Conservation (phyloP, 768 basidiomycete genomes). For the Collybia nuda region DNA sequence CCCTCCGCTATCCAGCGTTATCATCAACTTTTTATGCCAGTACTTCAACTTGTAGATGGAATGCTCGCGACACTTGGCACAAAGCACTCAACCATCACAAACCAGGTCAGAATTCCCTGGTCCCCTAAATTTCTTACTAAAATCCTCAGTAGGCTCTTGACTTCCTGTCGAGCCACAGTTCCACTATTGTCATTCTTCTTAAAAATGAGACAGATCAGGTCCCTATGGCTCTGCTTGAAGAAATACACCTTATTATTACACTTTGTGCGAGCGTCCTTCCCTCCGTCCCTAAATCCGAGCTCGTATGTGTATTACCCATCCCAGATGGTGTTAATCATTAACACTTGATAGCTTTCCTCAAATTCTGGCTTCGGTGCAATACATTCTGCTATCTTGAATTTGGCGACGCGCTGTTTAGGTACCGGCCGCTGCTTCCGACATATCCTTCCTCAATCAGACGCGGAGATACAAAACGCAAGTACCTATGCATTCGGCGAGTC, state of each 20-base stretch:
- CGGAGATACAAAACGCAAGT: slow-evolving; percentile 57
- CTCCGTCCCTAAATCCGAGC: slow-evolving; percentile 70
- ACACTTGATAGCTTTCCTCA: slow-evolving; percentile 43
- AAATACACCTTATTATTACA: slow-evolving; percentile 76
- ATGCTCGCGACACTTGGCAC: slow-evolving; percentile 76
- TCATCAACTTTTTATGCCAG: slow-evolving; percentile 87
- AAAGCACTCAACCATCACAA: slow-evolving; percentile 63
- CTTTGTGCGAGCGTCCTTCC: slow-evolving; percentile 70
- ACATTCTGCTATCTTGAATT: slow-evolving; percentile 73
- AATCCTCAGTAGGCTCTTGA: slow-evolving; percentile 58
- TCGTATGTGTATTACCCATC: slow-evolving; percentile 50
- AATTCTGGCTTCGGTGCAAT: slow-evolving; percentile 84
- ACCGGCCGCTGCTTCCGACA: slow-evolving; percentile 54
- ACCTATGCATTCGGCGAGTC: slow-evolving; percentile 53
- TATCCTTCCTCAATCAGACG: slow-evolving; percentile 65
- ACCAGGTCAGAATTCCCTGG: slow-evolving; percentile 49
- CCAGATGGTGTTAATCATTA: neutral
- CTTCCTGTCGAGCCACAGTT: slow-evolving; percentile 80
- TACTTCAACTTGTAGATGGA: slow-evolving; percentile 77
- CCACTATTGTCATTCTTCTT: slow-evolving; percentile 80
- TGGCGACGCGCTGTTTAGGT: slow-evolving; percentile 73
- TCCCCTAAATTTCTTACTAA: neutral
- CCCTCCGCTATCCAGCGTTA: slow-evolving; percentile 87
- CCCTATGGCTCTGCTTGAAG: slow-evolving; percentile 68
- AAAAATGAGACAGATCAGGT: slow-evolving; percentile 69